phyloP scores from a whole-genome alignment of 2,329 filamentous ascomycete genomes.

The Monosporascus sp. region DNA sequence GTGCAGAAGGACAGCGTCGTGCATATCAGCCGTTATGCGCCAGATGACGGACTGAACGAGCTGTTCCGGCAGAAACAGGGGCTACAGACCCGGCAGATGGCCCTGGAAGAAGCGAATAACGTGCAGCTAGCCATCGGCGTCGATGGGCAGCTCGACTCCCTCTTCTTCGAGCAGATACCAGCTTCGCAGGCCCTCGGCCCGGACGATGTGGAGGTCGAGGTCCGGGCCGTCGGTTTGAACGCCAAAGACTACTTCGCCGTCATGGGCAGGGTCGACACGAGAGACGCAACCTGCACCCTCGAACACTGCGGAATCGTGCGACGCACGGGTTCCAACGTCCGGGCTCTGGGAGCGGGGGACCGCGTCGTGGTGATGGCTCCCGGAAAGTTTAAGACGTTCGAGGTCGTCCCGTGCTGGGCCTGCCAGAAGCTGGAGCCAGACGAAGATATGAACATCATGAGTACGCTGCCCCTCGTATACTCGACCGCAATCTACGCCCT shows the following conservation, averaged over 20 bases:
- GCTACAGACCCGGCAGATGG: neutral
- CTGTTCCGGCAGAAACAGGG: constrained; percentile 4
- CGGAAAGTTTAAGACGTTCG: constrained; percentile 1
- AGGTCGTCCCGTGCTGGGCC: constrained; percentile 2
- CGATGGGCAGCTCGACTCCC: constrained; percentile 5
- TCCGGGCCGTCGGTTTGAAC: constrained; percentile 5
- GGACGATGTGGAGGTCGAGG: constrained; percentile 4
- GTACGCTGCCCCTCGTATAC: neutral
- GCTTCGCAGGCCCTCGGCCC: neutral
- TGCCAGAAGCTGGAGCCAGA: neutral
- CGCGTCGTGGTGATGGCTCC: constrained; percentile 5
- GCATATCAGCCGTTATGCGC: constrained; percentile 9
- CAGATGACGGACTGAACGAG: constrained; percentile 7
- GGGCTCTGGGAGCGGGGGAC: neutral
- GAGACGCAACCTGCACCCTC: constrained; percentile 4
- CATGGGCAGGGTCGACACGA: constrained; percentile 6
- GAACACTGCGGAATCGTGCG: constrained; percentile 1
- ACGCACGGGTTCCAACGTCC: neutral
- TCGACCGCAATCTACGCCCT: neutral
- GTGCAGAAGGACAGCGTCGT: constrained; percentile 2
- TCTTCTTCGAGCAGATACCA: constrained; percentile 6
- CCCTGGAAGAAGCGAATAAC: neutral
- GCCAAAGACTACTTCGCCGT: constrained; percentile 12
- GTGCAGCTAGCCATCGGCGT: constrained; percentile 4
- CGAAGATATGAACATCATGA: neutral